Evolutionary conservation across 805 yeast genomes (phyloP).

Genomic region (Ogataea pignaliae): DNA sequence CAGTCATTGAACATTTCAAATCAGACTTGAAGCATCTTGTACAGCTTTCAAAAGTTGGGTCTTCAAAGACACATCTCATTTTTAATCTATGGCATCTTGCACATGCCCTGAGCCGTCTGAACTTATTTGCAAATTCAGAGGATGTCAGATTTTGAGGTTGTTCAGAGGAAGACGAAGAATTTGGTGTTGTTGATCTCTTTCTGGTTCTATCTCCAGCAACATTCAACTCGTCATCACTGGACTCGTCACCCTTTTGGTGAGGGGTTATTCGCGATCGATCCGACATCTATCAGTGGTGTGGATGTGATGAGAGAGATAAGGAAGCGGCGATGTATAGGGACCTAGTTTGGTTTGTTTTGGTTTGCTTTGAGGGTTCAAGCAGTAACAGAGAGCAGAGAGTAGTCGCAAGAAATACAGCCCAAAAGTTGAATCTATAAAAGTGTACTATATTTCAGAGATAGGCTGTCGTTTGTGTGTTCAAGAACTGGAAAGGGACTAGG

Average conservation of each 20-base stretch:
- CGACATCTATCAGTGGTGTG: too few relatives aligned
- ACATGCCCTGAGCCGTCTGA: constrained; percentile 48
- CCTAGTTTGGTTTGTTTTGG: too few relatives aligned
- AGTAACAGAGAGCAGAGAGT: too few relatives aligned
- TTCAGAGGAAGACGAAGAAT: neutral
- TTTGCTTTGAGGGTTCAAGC: too few relatives aligned
- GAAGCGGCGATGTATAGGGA: too few relatives aligned
- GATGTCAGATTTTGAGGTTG: neutral
- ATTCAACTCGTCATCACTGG: neutral
- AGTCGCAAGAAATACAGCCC: too few relatives aligned
- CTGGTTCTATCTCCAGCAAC: neutral
- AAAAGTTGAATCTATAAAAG: too few relatives aligned
- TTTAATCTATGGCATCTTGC: constrained; percentile 52
- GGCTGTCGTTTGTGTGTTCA: too few relatives aligned
- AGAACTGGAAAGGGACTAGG: too few relatives aligned
- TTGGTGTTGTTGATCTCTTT: neutral
- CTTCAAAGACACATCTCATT: constrained; percentile 48
- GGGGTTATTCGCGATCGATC: neutral
- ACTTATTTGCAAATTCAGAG: constrained; percentile 37
- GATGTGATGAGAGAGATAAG: too few relatives aligned
- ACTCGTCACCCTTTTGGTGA: neutral
- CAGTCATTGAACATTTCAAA: constrained; percentile 44
- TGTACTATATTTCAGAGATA: too few relatives aligned
- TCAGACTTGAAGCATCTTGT: constrained; percentile 41
- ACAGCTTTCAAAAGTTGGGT: constrained; percentile 41